Conservation (phyloP, 352 stramenopile genomes). For the Phytophthora colocasiae region DNA sequence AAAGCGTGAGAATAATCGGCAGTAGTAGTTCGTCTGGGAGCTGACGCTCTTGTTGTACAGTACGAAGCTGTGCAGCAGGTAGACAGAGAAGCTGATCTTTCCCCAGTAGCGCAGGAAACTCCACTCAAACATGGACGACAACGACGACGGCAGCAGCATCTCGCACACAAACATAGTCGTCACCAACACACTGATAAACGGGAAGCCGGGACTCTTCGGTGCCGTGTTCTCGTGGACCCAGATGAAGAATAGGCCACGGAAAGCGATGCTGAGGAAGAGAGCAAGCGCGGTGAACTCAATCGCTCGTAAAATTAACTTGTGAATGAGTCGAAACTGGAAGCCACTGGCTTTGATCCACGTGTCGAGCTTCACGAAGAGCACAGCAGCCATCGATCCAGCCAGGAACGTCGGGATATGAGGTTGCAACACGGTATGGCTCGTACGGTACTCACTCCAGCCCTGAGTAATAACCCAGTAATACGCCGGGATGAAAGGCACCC, state of each 20-base stretch:
- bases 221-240: constrained; percentile 47
- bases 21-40: constrained; percentile 41
- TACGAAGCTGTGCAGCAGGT: constrained; percentile 55
- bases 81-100: constrained; percentile 62
- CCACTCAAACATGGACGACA: constrained; percentile 52
- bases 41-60: constrained; percentile 34
- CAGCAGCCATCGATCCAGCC: constrained; percentile 46
- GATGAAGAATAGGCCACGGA: constrained; percentile 46
- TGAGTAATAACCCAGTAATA: constrained; percentile 43
- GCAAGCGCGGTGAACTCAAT: constrained; percentile 32
- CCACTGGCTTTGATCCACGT: constrained; percentile 33
- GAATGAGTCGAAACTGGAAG: constrained; percentile 35
- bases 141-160: constrained; percentile 41
- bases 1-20: constrained; percentile 43
- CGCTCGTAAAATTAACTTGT: constrained; percentile 26
- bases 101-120: constrained; percentile 48
- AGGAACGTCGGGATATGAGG: constrained; percentile 49
- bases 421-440: constrained; percentile 21
- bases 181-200: constrained; percentile 44
- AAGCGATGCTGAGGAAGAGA: constrained; percentile 43
- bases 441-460: constrained; percentile 39
- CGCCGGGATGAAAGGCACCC: constrained; percentile 35
- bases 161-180: constrained; percentile 44
- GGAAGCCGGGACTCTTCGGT: constrained; percentile 26
- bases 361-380: constrained; percentile 44